Percentiles rank a stretch among this genome's conserved stretches.
phyloP scores from a whole-genome alignment of 768 basidiomycete genomes.

The Rhodotorula diobovata region DNA sequence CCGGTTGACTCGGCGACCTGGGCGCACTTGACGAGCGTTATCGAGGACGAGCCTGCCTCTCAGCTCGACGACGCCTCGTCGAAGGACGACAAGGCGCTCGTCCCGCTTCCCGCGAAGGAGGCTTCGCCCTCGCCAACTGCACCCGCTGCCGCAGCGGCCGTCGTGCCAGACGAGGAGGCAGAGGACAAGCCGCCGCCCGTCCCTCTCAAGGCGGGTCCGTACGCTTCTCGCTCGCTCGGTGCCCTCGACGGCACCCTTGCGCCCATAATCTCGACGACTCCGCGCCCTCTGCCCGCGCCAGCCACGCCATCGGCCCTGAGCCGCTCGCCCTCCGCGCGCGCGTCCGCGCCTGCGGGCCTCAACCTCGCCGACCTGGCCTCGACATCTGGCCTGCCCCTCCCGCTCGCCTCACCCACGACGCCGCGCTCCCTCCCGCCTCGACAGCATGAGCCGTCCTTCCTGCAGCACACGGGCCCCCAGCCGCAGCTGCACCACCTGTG shows the following conservation, averaged over 20 bases:
- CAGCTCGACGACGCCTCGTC: not conserved
- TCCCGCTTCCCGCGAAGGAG: not conserved
- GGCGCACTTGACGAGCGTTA: not conserved
- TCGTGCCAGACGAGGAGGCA: not conserved
- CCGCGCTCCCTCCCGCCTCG: constrained; percentile 2
- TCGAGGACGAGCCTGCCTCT: too few relatives aligned
- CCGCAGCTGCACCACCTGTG: constrained; percentile 16
- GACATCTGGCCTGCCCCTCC: not conserved
- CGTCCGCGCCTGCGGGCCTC: not conserved
- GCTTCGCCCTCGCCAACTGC: too few relatives aligned
- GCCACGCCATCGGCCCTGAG: not conserved
- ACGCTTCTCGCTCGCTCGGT: not conserved
- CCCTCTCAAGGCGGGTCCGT: not conserved
- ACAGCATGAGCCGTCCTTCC: constrained; percentile 9
- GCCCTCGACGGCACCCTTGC: not conserved
- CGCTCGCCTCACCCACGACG: not conserved
- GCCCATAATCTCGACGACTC: not conserved
- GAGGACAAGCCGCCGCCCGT: not conserved
- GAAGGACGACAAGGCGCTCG: not conserved
- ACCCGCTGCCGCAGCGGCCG: too few relatives aligned
- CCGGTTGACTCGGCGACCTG: not conserved
- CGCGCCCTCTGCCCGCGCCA: too few relatives aligned
- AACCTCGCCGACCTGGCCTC: constrained; percentile 12
- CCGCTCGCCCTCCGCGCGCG: not conserved
- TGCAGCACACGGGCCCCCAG: constrained; percentile 1